Evolutionary conservation across 768 basidiomycete genomes (phyloP), one percentile per base, ranked within the genome.

Genomic region (Lepiota venenata): DNA sequence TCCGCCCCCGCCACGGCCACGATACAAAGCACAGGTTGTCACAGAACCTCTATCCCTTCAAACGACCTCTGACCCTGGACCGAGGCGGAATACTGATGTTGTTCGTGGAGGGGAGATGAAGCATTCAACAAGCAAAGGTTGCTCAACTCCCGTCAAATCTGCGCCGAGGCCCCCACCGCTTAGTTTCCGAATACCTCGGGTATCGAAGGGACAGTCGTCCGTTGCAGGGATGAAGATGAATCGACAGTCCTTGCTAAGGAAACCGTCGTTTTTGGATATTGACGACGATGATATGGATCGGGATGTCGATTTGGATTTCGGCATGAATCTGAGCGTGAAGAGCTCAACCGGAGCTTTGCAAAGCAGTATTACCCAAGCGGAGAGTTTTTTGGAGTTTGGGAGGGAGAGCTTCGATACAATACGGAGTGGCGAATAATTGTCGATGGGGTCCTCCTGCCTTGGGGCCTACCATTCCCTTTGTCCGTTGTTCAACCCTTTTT

Each of bases 211-310:
- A 50, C 50, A 71, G 37, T 67, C 67, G 9, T 63, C 69, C 2
- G 67, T 72, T 15, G 58, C 69, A 18, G 79, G 79, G 46, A 73
- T 69, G 51, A 58, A 61, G n/a, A 61, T 74, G 41, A 75, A 74
- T 54, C 76, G 78, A 43, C 76, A 72, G 45, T 81, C 80, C 6
- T 71, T 88, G 56, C 77, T 84, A 71, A 75, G 75, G 62, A 86
- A 87, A 62, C 82, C 87, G 16, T 88, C 86, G 1, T 89, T 89
- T 66, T 70, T 89, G 45, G 85, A 88, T 35, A 86, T 89, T 55
- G 84, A 79, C 52, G 79, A 78, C 43, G 78, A 79, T 7, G 64
- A 65, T 37, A 69, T 72, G 42, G 63, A 64, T 18, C 66, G 70
- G 36, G 48, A 59, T 9, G 61, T 63, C 20, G 51, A 52, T 44